Percentiles rank a stretch among this genome's conserved stretches.
These are phyloP conservation scores for Erythrobasidium hasegawianum DNA, from an alignment of 1,284 basidiomycete genomes.

Conservation along the genomic window DNA sequence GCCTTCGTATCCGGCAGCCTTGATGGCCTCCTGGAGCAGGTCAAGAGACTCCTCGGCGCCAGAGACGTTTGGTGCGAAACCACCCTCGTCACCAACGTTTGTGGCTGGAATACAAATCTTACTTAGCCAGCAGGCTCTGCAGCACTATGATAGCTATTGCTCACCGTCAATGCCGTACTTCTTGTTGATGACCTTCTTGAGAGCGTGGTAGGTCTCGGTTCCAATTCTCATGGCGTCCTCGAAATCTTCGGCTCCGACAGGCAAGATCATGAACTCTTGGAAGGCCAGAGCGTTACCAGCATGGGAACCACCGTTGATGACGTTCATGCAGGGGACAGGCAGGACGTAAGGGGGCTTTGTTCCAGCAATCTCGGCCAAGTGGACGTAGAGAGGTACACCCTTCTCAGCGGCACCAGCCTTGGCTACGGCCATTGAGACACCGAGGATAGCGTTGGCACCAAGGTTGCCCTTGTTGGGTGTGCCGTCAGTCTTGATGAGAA, in stretches of 20 bases:
- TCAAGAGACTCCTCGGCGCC: constrained; percentile 97
- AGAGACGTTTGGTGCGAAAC: constrained; percentile 96
- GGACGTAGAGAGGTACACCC: constrained; percentile 91
- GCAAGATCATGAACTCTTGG: constrained; percentile 99
- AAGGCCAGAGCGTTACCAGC: constrained; percentile 99
- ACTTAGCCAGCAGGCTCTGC: no score
- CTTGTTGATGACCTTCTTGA: constrained; percentile 98
- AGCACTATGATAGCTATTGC: no score
- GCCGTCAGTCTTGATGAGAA: constrained; percentile 97
- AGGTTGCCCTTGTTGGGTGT: constrained; percentile 99
- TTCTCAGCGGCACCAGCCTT: constrained; percentile 92
- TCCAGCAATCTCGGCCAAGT: constrained; percentile 91
- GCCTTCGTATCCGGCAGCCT: constrained; percentile 95
- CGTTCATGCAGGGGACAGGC: constrained; percentile 92
- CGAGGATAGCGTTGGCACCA: constrained; percentile 98
- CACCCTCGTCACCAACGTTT: constrained; percentile 99
- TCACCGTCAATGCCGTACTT: constrained; percentile 98
- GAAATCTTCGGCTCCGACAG: constrained; percentile 86
- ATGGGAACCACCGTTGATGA: constrained; percentile 99
- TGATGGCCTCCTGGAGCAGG: constrained; percentile 90
- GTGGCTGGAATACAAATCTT: constrained; percentile 60
- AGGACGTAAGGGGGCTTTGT: constrained; percentile 88
- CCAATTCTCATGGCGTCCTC: constrained; percentile 98
- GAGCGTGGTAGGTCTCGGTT: constrained; percentile 61
- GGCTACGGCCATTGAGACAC: constrained; percentile 93